Conservation (phyloP, 2,329 filamentous ascomycete genomes). For the Falciphora oryzae region DNA sequence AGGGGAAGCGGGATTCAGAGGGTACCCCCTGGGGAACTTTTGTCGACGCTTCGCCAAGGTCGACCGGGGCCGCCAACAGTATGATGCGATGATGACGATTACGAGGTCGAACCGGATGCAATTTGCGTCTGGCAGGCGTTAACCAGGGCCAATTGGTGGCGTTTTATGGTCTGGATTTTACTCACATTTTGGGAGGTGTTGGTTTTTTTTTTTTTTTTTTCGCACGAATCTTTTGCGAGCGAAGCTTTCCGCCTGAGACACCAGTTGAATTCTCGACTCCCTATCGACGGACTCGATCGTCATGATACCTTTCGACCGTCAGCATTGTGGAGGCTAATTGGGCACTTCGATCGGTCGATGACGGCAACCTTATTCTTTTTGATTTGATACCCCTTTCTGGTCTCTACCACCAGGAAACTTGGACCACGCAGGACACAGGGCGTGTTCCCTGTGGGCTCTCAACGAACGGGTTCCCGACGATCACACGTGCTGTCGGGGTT, state of each 20-base stretch:
- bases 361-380: not conserved
- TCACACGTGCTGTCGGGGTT: not conserved
- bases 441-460: not conserved
- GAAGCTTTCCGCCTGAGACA: constrained; percentile 2
- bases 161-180: not conserved
- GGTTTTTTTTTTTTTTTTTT: not conserved
- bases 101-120: not conserved
- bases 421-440: not conserved
- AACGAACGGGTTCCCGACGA: constrained; percentile 3
- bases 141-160: not conserved
- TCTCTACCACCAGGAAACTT: not conserved
- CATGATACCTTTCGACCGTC: not conserved
- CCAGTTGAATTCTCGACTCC: not conserved
- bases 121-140: not conserved
- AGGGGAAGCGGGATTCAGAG: constrained; percentile 51
- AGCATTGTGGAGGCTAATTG: not conserved
- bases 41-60: constrained; percentile 46
- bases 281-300: not conserved
- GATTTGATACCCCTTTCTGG: constrained; percentile 6
- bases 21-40: constrained; percentile 55
- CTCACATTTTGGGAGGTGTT: not conserved
- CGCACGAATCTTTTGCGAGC: constrained; percentile 2
- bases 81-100: constrained; percentile 25
- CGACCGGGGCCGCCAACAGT: constrained; percentile 45
- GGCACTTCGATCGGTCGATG: not conserved